A percentile compares a stretch with the other conserved stretches of the same genome.
Evolutionary conservation across 306 rosid species (phyloP).

Genomic region (Cucurbita pepo): DNA sequence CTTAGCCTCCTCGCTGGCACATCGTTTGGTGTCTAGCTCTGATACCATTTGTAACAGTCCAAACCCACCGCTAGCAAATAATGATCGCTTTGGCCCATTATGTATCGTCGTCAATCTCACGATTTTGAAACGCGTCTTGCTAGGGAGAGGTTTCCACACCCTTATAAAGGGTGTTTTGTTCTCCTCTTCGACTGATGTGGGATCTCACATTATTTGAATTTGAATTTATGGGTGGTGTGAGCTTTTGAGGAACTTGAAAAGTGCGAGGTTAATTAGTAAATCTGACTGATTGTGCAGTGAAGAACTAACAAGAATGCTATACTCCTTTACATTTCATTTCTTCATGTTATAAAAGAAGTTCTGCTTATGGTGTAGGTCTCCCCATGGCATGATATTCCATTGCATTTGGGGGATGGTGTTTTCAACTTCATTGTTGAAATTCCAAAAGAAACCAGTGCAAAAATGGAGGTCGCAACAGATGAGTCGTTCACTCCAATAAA

Average conservation of each 20-base stretch:
- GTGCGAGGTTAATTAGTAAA: not conserved
- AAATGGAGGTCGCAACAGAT: slow-evolving; percentile 98
- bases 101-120: too few species aligned
- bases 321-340: not conserved
- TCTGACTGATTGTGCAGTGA: not conserved
- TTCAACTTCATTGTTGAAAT: slow-evolving; percentile 76
- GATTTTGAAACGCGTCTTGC: too few species aligned
- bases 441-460: slow-evolving; percentile 92
- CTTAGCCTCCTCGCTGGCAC: too few species aligned
- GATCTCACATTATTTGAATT: not conserved
- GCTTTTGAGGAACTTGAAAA: not conserved
- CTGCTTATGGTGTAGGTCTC: slow-evolving; percentile 43
- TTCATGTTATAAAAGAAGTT: not conserved
- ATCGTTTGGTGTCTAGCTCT: too few species aligned
- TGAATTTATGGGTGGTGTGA: not conserved
- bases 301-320: not conserved
- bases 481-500: slow-evolving; percentile 81
- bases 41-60: too few species aligned
- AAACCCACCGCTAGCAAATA: too few species aligned
- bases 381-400: slow-evolving; percentile 97
- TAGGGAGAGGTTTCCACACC: too few species aligned
- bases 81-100: too few species aligned
- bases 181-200: too few species aligned
- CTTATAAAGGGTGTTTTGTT: too few species aligned
- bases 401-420: slow-evolving; percentile 51